Evolutionary conservation across 352 stramenopile species (phyloP).

Genomic region (Phytophthora multivora): DNA sequence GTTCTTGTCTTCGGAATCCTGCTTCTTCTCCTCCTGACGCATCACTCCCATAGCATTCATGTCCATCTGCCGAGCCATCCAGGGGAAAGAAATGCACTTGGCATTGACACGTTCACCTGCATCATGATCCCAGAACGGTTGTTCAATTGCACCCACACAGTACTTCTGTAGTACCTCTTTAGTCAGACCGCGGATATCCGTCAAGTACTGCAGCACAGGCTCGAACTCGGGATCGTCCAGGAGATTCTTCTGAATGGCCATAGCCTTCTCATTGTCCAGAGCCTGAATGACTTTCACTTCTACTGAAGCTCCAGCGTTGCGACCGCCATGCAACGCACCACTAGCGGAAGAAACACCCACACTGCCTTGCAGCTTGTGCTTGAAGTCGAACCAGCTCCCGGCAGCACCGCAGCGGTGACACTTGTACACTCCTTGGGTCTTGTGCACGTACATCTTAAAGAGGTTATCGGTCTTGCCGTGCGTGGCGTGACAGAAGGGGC

Average conservation of each 20-base stretch:
- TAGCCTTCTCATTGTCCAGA: slow-evolving; percentile 84
- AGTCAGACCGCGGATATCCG: slow-evolving; percentile 63
- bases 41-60: slow-evolving; percentile 85
- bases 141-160: slow-evolving; percentile 87
- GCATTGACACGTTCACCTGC: slow-evolving; percentile 49
- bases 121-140: slow-evolving; percentile 78
- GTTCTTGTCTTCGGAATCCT: slow-evolving; percentile 62
- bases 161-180: slow-evolving; percentile 87
- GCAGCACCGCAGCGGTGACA: slow-evolving; percentile 88
- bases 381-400: slow-evolving; percentile 92
- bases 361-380: slow-evolving; percentile 74
- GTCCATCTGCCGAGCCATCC: slow-evolving; percentile 91
- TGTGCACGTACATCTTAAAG: slow-evolving; percentile 93
- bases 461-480: slow-evolving; percentile 86
- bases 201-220: slow-evolving; percentile 76
- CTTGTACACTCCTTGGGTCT: slow-evolving; percentile 87
- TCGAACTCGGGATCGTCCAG: slow-evolving; percentile 66
- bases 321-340: slow-evolving; percentile 41
- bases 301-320: slow-evolving; percentile 2
- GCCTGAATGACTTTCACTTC: slow-evolving; percentile 76
- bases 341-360: slow-evolving; percentile 52
- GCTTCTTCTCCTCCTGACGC: slow-evolving; percentile 38
- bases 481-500: slow-evolving; percentile 87
- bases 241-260: slow-evolving; percentile 86
- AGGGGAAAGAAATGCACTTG: slow-evolving; percentile 96